Evolutionary conservation across 805 yeast genomes (phyloP).

Genomic region (Jamesozyma piceae): DNA sequence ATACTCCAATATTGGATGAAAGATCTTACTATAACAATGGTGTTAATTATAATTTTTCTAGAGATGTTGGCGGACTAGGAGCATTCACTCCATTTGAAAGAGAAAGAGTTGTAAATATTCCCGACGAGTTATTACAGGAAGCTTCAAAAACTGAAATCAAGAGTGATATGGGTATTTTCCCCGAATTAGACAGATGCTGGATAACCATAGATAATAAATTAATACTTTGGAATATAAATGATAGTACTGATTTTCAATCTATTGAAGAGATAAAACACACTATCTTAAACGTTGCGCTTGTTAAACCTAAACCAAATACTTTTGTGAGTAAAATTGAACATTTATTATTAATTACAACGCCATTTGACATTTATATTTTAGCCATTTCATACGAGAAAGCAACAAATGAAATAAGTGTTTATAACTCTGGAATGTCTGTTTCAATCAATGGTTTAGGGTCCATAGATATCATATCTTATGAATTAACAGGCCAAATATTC

Average conservation of each 20-base stretch:
- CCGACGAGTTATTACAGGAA: conserved; percentile 71
- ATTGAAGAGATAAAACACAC: conserved; percentile 77
- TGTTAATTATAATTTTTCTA: conserved; percentile 59
- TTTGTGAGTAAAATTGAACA: conserved; percentile 72
- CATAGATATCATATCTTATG: conserved; percentile 48
- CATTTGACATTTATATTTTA: conserved; percentile 64
- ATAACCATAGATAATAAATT: conserved; percentile 71
- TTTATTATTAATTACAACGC: conserved; percentile 68
- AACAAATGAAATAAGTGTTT: conserved; percentile 51
- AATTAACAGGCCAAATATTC: conserved; percentile 66
- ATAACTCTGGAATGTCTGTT: conserved; percentile 74
- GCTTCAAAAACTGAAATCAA: conserved; percentile 55
- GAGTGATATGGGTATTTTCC: conserved; percentile 74
- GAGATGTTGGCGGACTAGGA: conserved; percentile 36
- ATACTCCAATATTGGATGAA: conserved; percentile 47
- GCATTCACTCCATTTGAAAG: conserved; percentile 70
- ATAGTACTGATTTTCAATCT: conserved; percentile 58
- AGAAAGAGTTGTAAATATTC: conserved; percentile 57
- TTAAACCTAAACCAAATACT: conserved; percentile 71
- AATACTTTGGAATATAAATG: conserved; percentile 71
- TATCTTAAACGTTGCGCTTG: conserved; percentile 64
- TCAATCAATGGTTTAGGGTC: conserved; percentile 72
- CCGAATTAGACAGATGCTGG: conserved; percentile 79
- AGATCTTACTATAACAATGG: conserved; percentile 42
- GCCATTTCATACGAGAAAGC: conserved; percentile 50